Conservation (phyloP, 306 rosid species). For the Malus sieversii region DNA sequence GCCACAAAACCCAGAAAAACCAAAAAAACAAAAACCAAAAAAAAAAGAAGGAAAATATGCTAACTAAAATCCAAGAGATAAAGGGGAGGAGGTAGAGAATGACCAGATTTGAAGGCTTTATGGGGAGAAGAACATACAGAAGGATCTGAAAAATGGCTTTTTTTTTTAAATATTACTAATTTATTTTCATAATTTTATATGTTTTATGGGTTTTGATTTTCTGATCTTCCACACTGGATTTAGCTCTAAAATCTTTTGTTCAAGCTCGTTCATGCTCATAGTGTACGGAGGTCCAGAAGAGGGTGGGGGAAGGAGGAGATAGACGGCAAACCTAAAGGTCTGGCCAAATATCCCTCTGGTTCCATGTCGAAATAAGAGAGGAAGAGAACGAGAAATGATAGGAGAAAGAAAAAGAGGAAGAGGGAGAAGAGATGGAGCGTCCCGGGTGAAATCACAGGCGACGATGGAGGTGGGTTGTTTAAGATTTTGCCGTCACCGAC, state of each 20-base stretch:
- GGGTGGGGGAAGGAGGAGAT: slow-evolving; percentile 2
- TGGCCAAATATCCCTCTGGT: too few species aligned
- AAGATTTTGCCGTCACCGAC: too few species aligned
- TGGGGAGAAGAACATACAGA: neutral
- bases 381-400: too few species aligned
- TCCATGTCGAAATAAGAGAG: too few species aligned
- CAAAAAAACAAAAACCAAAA: too few species aligned
- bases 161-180: neutral
- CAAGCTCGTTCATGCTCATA: slow-evolving; percentile 14
- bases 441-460: too few species aligned
- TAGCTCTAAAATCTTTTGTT: neutral
- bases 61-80: neutral
- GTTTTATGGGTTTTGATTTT: neutral
- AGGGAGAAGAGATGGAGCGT: too few species aligned
- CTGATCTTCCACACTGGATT: slow-evolving; percentile 1
- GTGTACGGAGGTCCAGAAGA: neutral
- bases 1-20: too few species aligned
- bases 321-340: neutral
- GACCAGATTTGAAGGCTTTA: slow-evolving; percentile 5
- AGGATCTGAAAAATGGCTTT: neutral
- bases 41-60: neutral
- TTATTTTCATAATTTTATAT: neutral
- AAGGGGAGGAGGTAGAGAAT: neutral
- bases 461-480: too few species aligned
- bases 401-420: too few species aligned